phyloP scores from a whole-genome alignment of 1,284 basidiomycete genomes.

The Cerioporus squamosus region DNA sequence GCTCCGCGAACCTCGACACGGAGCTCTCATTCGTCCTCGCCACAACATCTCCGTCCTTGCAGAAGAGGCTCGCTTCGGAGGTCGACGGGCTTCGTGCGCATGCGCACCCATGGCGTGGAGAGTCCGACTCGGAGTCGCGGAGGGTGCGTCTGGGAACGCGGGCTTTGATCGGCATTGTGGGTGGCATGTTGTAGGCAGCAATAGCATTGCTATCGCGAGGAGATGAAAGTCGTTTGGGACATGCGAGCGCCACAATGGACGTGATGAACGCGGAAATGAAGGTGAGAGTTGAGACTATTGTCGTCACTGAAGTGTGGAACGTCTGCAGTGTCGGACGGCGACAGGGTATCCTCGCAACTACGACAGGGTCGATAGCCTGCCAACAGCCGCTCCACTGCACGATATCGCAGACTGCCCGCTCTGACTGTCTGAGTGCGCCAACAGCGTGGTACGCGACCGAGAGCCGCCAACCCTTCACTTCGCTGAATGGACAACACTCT shows the following conservation, averaged over 20 bases:
- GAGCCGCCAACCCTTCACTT: too few species aligned
- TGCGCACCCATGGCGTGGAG: conserved; percentile 60
- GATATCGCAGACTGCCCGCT: too few species aligned
- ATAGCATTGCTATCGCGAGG: not conserved
- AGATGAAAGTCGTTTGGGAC: not conserved
- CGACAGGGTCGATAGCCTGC: not conserved
- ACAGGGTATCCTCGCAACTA: too few species aligned
- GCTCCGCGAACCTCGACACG: conserved; percentile 90
- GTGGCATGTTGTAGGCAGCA: conserved; percentile 62
- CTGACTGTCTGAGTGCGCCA: too few species aligned
- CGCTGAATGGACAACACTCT: not conserved
- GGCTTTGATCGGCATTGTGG: conserved; percentile 64
- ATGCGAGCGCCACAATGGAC: not conserved
- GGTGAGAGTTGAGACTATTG: not conserved
- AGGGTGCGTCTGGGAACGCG: conserved; percentile 74
- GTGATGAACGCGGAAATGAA: conserved; percentile 11
- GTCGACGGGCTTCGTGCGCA: conserved; percentile 50
- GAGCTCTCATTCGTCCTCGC: conserved; percentile 91
- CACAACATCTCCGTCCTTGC: conserved; percentile 56
- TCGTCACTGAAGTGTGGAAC: too few species aligned
- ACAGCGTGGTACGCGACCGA: too few species aligned
- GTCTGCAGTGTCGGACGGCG: too few species aligned
- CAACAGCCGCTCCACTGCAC: not conserved
- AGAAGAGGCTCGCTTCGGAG: conserved; percentile 46
- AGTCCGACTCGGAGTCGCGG: conserved; percentile 46